Evolutionary conservation across 2,329 filamentous ascomycete species (phyloP).

Genomic region (Nemania sp.): DNA sequence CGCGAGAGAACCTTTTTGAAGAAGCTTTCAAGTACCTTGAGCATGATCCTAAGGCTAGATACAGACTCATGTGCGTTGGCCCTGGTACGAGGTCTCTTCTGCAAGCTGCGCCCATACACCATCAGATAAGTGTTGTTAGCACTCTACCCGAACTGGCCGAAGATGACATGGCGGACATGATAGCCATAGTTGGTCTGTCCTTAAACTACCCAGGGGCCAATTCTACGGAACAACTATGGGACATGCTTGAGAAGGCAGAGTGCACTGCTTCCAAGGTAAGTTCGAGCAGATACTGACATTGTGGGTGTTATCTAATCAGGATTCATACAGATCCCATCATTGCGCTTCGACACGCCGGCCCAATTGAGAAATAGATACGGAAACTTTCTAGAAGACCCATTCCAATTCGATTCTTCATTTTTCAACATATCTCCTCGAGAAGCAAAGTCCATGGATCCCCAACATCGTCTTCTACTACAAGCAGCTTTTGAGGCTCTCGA

Average conservation of each 20-base stretch:
- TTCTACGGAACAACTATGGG: slow-evolving; percentile 31
- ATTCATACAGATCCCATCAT: slow-evolving; percentile 29
- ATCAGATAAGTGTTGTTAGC: not conserved
- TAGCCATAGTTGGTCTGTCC: slow-evolving; percentile 38
- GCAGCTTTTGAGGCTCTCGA: slow-evolving; percentile 41
- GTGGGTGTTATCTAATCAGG: not conserved
- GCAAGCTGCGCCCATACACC: slow-evolving; percentile 3
- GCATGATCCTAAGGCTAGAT: slow-evolving; percentile 6
- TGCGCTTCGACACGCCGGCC: slow-evolving; percentile 30
- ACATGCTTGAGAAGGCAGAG: slow-evolving; percentile 30
- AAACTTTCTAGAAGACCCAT: slow-evolving; percentile 38
- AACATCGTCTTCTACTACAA: slow-evolving; percentile 41
- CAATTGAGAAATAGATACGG: slow-evolving; percentile 18
- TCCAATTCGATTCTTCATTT: slow-evolving; percentile 37
- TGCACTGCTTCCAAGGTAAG: slow-evolving; percentile 33
- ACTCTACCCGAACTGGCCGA: not conserved
- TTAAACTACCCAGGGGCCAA: slow-evolving; percentile 32
- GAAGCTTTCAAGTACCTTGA: slow-evolving; percentile 11
- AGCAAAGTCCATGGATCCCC: slow-evolving; percentile 42
- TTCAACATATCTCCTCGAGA: slow-evolving; percentile 43
- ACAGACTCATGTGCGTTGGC: slow-evolving; percentile 18
- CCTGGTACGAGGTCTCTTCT: slow-evolving; percentile 25
- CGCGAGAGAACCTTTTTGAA: slow-evolving; percentile 16
- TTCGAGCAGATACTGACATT: not conserved
- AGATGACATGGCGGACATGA: slow-evolving; percentile 21